These are phyloP conservation scores for Ambrosia hybrid DNA, from an alignment of 140 eudicot genomes.

Conservation along the genomic window DNA sequence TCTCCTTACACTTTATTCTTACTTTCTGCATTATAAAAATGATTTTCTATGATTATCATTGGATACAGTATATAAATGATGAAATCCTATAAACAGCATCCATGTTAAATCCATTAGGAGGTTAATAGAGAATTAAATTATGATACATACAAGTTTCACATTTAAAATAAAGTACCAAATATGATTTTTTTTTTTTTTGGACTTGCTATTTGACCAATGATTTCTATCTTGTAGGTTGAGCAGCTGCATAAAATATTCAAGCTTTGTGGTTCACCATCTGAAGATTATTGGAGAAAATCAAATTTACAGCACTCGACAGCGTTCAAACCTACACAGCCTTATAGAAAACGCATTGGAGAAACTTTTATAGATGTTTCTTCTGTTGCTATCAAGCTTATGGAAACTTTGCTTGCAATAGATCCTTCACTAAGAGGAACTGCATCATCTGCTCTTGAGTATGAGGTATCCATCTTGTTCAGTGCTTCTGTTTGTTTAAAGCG, in stretches of 20 bases:
- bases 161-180: too few species aligned
- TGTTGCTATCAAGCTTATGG: constrained; percentile 64
- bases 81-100: too few species aligned
- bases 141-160: too few species aligned
- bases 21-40: too few species aligned
- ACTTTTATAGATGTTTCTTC: constrained; percentile 66
- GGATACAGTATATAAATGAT: too few species aligned
- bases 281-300: constrained; percentile 78
- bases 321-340: constrained; percentile 70
- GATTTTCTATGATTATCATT: too few species aligned
- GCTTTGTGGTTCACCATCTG: constrained; percentile 95
- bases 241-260: constrained; percentile 85
- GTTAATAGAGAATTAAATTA: too few species aligned
- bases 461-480: constrained; percentile 41
- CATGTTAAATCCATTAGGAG: too few species aligned
- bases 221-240: too few species aligned
- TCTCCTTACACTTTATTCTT: too few species aligned
- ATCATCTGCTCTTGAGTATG: constrained; percentile 68
- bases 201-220: too few species aligned
- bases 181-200: too few species aligned
- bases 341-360: constrained; percentile 62
- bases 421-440: constrained; percentile 73
- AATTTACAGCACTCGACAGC: constrained; percentile 65
- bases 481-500: neutral
- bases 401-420: constrained; percentile 69